Conservation (phyloP, 2,329 filamentous ascomycete genomes). For the Epichloe hybrida region DNA sequence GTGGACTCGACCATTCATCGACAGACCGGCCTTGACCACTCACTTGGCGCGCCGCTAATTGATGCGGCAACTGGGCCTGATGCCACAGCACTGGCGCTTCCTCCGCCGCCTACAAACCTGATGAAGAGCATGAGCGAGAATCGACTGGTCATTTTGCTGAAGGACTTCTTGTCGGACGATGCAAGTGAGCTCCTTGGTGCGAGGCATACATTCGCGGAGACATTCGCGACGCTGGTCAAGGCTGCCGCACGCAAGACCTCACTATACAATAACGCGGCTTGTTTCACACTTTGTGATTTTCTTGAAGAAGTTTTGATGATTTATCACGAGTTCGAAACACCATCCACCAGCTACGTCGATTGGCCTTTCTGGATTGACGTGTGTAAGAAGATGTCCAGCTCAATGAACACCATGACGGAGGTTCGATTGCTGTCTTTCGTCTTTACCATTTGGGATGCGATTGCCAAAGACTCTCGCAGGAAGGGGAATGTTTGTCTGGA, state of each 20-base stretch:
- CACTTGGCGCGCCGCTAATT: slow-evolving; percentile 27
- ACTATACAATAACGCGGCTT: slow-evolving; percentile 68
- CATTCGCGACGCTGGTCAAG: slow-evolving; percentile 61
- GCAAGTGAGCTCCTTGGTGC: slow-evolving; percentile 25
- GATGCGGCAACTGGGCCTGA: slow-evolving; percentile 44
- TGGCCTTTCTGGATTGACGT: slow-evolving; percentile 81
- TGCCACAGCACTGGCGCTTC: slow-evolving; percentile 49
- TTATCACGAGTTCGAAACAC: slow-evolving; percentile 33
- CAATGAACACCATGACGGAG: slow-evolving; percentile 81
- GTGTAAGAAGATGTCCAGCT: slow-evolving; percentile 64
- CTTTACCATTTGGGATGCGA: slow-evolving; percentile 64
- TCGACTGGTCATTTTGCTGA: slow-evolving; percentile 65
- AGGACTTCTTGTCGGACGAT: slow-evolving; percentile 55
- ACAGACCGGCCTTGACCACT: slow-evolving; percentile 41
- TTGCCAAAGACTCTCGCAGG: slow-evolving; percentile 49
- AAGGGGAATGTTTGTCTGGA: slow-evolving; percentile 59
- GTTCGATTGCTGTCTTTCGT: slow-evolving; percentile 73
- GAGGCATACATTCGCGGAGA: slow-evolving; percentile 60
- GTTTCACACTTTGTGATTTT: slow-evolving; percentile 84
- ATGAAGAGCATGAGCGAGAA: slow-evolving; percentile 81
- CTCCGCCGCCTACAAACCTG: slow-evolving; percentile 53
- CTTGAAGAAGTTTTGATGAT: slow-evolving; percentile 68
- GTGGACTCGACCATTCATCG: slow-evolving; percentile 77
- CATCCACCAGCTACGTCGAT: slow-evolving; percentile 43
- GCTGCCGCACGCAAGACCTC: slow-evolving; percentile 63